Conservation (phyloP, 2,329 filamentous ascomycete genomes). For the Bipolaris gigantea region DNA sequence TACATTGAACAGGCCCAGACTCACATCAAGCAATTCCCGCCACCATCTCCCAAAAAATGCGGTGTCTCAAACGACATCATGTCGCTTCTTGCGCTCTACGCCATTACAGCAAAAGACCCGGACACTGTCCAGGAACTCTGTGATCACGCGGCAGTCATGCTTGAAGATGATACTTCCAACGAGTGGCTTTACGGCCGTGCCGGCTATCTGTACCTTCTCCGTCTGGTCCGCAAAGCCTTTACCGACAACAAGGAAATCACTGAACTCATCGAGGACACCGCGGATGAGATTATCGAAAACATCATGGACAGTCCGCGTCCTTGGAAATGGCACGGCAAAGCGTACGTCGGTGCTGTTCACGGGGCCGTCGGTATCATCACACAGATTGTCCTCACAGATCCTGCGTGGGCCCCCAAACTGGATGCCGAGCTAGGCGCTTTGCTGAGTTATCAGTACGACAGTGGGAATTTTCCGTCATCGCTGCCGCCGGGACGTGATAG, state of each 20-base stretch:
- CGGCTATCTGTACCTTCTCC: constrained; percentile 68
- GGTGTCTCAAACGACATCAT: constrained; percentile 56
- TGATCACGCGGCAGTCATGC: constrained; percentile 53
- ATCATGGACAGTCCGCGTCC: constrained; percentile 59
- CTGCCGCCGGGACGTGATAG: constrained; percentile 53
- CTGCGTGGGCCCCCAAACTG: constrained; percentile 57
- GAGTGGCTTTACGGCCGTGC: constrained; percentile 70
- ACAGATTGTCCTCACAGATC: constrained; percentile 65
- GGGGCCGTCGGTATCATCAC: constrained; percentile 70
- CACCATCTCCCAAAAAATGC: constrained; percentile 51
- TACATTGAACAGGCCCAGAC: constrained; percentile 55
- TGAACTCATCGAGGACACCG: constrained; percentile 57
- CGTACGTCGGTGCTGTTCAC: constrained; percentile 68
- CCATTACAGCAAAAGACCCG: constrained; percentile 53
- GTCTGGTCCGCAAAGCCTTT: constrained; percentile 63
- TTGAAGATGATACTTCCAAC: constrained; percentile 54
- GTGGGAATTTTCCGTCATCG: constrained; percentile 66
- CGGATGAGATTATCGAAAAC: constrained; percentile 60
- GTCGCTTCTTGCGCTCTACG: constrained; percentile 53
- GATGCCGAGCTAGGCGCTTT: constrained; percentile 58
- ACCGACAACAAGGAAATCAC: constrained; percentile 53
- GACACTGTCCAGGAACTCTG: constrained; percentile 55
- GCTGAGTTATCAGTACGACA: constrained; percentile 61
- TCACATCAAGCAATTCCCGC: constrained; percentile 53
- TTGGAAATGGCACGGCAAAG: constrained; percentile 67